These are phyloP conservation scores for Solanum virginianum DNA, from an alignment of 257 asterid species.

Conservation along the genomic window DNA sequence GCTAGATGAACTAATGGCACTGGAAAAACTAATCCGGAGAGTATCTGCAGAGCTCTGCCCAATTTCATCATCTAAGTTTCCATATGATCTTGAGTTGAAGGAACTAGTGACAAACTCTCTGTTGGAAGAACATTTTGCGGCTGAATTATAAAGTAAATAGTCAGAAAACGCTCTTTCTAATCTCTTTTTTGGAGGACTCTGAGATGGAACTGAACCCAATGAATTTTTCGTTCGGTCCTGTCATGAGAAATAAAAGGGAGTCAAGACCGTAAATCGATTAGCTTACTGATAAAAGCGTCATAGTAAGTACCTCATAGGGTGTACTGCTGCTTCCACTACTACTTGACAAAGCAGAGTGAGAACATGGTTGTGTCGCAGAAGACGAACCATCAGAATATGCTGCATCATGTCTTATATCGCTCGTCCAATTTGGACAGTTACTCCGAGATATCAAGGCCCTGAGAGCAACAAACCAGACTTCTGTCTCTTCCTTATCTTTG, in stretches of 20 bases:
- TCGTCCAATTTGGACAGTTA: constrained; percentile 36
- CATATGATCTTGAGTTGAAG: constrained; percentile 25
- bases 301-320: constrained; percentile 36
- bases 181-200: constrained; percentile 36
- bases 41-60: constrained; percentile 35
- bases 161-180: constrained; percentile 57
- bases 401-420: constrained; percentile 19
- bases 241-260: not conserved
- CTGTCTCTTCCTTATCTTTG: constrained; percentile 74
- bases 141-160: constrained; percentile 17
- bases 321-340: constrained; percentile 29
- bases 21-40: constrained; percentile 34
- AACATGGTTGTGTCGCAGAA: constrained; percentile 24
- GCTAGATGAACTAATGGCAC: constrained; percentile 46
- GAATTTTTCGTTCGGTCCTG: constrained; percentile 30
- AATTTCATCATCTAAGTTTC: constrained; percentile 7
- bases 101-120: constrained; percentile 23
- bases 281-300: constrained; percentile 3
- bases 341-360: constrained; percentile 25
- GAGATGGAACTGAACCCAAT: constrained; percentile 12
- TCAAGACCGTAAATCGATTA: constrained; percentile 2
- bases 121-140: constrained; percentile 22
- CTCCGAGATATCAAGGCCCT: constrained; percentile 37
- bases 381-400: constrained; percentile 33
- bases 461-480: constrained; percentile 59